Evolutionary conservation across 2,329 filamentous ascomycete genomes (phyloP), one percentile per base, ranked within the genome.

Genomic region (Fusarium veterinarium): DNA sequence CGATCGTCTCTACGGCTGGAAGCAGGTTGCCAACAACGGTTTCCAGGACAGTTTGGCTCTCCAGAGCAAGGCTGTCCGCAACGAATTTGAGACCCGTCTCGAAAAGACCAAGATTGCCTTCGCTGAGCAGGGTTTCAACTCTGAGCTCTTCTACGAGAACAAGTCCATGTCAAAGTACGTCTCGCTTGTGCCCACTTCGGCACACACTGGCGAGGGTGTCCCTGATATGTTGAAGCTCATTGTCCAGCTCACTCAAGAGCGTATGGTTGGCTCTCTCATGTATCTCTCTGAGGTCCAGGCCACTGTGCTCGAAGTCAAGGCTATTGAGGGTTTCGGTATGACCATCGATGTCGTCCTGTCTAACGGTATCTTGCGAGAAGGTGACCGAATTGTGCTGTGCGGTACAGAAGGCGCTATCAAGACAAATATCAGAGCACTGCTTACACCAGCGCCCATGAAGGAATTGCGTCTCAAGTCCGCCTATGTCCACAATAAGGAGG

Each of bases 401-500:
- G 96, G 96, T 87, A 93, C 95, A n/a, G 96, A 98, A 80, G 96
- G 97, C 33, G 92, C 95, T 58, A 99, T 99, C 80, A 90, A 92
- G 67, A 99, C 96, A 11, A 98, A 98, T 76, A 96, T 99, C 78
- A 91, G 96, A 84, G 97, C 96, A 19, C 88, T 99, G 31, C 87
- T 99, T 58, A 99, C 96, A 7, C 96, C 96, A 4, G 95, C 95
- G 16, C 93, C 95, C 68, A 91, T 99, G 81, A 96, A 94, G 80
- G 96, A 99, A 82, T 84, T 99, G 73, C 95, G 97, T 81, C 90
- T 99, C 78, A 98, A 98, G 85, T 97, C 95, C 6, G 89, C 92
- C 71, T 99, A 99, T 79, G 95, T 99, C 35, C 97, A 99, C 87
- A 98, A 99, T 87, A 98, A 99, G 86, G 95, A 97, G 83, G 95